These are phyloP conservation scores for Epichloe festucae DNA, from an alignment of 2,329 filamentous ascomycete species.

Conservation along the genomic window DNA sequence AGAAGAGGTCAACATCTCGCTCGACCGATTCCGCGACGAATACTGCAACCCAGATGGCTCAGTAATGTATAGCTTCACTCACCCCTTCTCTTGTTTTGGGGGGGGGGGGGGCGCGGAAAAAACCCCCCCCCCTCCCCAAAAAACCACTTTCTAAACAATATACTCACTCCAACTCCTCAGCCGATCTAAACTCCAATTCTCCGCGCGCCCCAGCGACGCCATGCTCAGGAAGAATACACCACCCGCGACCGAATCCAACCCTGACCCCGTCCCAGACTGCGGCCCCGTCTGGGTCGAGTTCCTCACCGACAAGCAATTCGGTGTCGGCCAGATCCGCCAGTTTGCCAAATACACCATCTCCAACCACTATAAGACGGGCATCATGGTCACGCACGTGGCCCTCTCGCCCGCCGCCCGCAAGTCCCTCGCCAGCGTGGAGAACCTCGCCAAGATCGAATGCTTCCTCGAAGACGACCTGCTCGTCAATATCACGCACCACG, in stretches of 20 bases:
- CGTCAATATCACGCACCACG: conserved; percentile 96
- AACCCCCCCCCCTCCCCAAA: background rate
- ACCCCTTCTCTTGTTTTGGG: background rate
- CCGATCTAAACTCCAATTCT: conserved; percentile 75
- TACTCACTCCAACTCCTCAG: conserved; percentile 30
- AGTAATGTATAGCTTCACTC: conserved; percentile 50
- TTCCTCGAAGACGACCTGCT: conserved; percentile 93
- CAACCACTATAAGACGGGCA: conserved; percentile 76
- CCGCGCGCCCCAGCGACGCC: conserved; percentile 65
- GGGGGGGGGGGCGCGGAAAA: background rate
- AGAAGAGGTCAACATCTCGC: conserved; percentile 73
- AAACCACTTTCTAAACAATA: background rate
- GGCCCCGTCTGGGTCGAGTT: conserved; percentile 93
- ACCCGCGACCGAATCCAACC: conserved; percentile 53
- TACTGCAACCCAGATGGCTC: conserved; percentile 62
- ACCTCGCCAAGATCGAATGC: conserved; percentile 73
- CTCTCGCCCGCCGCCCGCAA: conserved; percentile 82
- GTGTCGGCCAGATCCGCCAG: conserved; percentile 80
- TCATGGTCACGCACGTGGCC: conserved; percentile 73
- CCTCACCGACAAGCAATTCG: conserved; percentile 64
- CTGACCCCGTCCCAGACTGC: conserved; percentile 59
- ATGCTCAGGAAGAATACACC: conserved; percentile 81
- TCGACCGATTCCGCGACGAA: conserved; percentile 64
- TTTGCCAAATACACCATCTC: conserved; percentile 74
- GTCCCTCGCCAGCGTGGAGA: conserved; percentile 65